Base-by-base conservation (phyloP, 2,329 filamentous ascomycete species). In the Fonsecaea pugnacius region DNA sequence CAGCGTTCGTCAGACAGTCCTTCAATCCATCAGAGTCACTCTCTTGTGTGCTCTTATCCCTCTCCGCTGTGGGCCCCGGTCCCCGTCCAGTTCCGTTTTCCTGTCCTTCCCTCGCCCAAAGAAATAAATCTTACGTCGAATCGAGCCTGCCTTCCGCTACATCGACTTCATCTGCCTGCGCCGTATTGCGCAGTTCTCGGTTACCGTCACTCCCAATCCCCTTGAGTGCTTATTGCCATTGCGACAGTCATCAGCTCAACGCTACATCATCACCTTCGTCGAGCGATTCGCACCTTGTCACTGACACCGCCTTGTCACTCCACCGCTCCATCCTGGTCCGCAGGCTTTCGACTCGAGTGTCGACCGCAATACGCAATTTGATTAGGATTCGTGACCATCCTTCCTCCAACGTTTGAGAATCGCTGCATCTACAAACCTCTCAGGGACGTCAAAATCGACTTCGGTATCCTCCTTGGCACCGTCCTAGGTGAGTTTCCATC, bases 81-180 rank as follows among this genome's bases (percentile, higher is more conserved):
- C 57, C 58, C 66, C 63, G 66, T 61, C 63, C 51, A 66, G 16
- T 62, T 67, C 66, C 66, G 62, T 61, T 68, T 43, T 67, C 63
- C 65, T 65, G 60, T 70, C 64, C 56, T 67, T 67, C 67, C 65
- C 66, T 67, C 59, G 40, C 66, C 60, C 58, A 59, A 59, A 36
- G 40, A 50, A 48, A 48, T 48, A 48, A 60, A 51, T 67, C 66
- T 68, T 65, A 65, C 56, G 55, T 64, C 65, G 56, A 36, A 48
- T 56, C 62, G 58, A 62, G 62, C 60, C 61, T 66, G 64, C 64
- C 53, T 58, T 16, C 43, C 43, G 43, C 43, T 24, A 48, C 43
- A 18, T 48, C 57, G 46, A 52, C 57, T 59, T 38, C n/a, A 46
- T 27, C 14, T 59, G 43, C 43, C 43, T 59, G 32, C 33, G 36